Conservation (phyloP, 2,329 filamentous ascomycete genomes). For the Trichothecium roseum region DNA sequence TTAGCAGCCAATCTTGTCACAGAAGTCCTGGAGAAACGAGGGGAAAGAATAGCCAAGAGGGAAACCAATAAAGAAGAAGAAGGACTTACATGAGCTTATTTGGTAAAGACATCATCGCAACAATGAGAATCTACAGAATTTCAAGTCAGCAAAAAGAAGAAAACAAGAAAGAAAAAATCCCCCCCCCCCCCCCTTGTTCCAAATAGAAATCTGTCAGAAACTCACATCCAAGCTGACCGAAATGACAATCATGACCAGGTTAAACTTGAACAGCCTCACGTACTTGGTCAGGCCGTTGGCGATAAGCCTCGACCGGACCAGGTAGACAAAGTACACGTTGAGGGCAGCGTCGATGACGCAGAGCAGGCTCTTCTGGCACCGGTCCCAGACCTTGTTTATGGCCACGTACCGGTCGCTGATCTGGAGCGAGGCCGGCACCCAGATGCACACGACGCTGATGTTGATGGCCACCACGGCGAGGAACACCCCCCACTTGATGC, state of each 20-base stretch:
- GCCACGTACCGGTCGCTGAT: conserved; percentile 24
- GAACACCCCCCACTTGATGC: conserved; percentile 33
- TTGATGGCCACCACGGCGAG: conserved; percentile 32
- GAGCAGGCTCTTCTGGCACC: conserved; percentile 36
- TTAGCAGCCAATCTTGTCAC: no score
- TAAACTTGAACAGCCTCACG: conserved; percentile 28
- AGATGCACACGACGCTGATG: conserved; percentile 37
- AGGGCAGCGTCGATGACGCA: conserved; percentile 32
- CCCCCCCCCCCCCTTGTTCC: no score
- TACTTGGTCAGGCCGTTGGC: conserved; percentile 38
- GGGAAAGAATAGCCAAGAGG: neutral
- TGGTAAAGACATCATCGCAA: conserved; percentile 4
- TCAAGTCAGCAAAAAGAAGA: no score
- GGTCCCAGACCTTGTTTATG: conserved; percentile 38
- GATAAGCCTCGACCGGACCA: conserved; percentile 33
- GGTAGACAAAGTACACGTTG: conserved; percentile 34
- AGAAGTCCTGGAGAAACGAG: no score
- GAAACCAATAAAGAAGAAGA: neutral
- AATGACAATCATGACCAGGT: conserved; percentile 17
- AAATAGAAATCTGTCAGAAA: no score
- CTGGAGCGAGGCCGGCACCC: conserved; percentile 36
- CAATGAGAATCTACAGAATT: conserved; percentile 3
- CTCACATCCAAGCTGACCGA: conserved; percentile 19
- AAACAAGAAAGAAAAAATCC: no score
- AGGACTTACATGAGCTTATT: conserved; percentile 5